Evolutionary conservation across 225 moss, liverwort and hornwort genomes (phyloP).

Genomic region (Pleurozium schreberi): DNA sequence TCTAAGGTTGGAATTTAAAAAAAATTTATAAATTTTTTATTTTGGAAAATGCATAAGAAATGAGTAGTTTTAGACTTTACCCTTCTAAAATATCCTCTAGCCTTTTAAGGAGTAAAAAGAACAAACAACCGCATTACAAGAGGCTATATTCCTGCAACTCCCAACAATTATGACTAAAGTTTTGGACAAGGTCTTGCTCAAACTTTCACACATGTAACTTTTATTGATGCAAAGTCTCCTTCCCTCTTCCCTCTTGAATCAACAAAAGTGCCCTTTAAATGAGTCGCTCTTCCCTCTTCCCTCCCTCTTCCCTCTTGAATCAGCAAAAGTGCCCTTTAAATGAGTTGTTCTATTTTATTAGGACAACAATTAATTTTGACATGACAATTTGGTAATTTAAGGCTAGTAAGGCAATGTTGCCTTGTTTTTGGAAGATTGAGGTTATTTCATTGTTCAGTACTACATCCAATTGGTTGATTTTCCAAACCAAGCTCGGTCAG

Average conservation of each 20-base stretch:
- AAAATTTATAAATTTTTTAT: too few species aligned
- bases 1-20: too few species aligned
- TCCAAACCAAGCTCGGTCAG: rapidly evolving
- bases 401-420: not conserved
- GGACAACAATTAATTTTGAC: not conserved
- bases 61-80: too few species aligned
- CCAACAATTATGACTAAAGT: rapidly evolving
- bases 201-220: not conserved
- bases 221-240: not conserved
- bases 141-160: not conserved
- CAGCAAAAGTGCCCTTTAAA: not conserved
- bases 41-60: too few species aligned
- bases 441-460: not conserved
- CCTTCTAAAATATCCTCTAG: too few species aligned
- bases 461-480: rapidly evolving
- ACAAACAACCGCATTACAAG: rapidly evolving
- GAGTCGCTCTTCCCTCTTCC: rapidly evolving
- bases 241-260: rapidly evolving
- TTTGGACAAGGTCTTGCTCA: not conserved
- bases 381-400: rapidly evolving
- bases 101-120: too few species aligned
- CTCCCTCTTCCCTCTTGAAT: rapidly evolving
- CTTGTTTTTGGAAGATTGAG: not conserved
- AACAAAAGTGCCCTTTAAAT: not conserved
- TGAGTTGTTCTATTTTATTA: not conserved